Percentiles rank a stretch among this genome's conserved stretches.
These are phyloP conservation scores for Phaffia rhodozyma DNA, from an alignment of 1,284 basidiomycete species.

Conservation along the genomic window DNA sequence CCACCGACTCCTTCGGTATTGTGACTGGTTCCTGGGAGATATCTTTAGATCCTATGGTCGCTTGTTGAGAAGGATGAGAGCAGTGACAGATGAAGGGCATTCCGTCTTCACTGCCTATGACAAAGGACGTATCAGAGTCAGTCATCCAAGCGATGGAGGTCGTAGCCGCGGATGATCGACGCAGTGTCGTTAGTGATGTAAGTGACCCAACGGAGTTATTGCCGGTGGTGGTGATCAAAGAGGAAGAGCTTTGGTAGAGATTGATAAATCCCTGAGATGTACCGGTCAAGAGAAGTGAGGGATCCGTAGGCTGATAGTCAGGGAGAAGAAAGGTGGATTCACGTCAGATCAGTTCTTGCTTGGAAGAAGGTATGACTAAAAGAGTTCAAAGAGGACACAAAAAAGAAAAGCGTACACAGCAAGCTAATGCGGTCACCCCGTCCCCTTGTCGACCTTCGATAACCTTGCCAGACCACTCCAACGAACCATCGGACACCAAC, in stretches of 20 bases:
- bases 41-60: background rate
- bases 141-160: slow-evolving; percentile 6
- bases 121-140: background rate
- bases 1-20: background rate
- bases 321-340: background rate
- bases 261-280: background rate
- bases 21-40: no score
- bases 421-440: no score
- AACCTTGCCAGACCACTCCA: no score
- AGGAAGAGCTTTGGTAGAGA: background rate
- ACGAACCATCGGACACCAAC: no score
- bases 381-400: background rate
- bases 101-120: slow-evolving; percentile 10
- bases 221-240: background rate
- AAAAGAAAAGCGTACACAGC: background rate
- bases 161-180: slow-evolving; percentile 2
- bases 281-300: background rate
- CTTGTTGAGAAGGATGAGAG: background rate
- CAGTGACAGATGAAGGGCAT: slow-evolving; percentile 7
- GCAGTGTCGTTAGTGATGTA: background rate
- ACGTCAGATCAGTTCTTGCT: no score
- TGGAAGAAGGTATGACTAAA: background rate
- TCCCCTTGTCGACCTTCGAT: no score
- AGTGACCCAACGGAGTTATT: background rate
- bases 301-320: no score